Percentiles rank a stretch among this genome's conserved stretches.
Evolutionary conservation across 805 yeast genomes (phyloP).

Genomic region (Sugiyamaella smithiae): DNA sequence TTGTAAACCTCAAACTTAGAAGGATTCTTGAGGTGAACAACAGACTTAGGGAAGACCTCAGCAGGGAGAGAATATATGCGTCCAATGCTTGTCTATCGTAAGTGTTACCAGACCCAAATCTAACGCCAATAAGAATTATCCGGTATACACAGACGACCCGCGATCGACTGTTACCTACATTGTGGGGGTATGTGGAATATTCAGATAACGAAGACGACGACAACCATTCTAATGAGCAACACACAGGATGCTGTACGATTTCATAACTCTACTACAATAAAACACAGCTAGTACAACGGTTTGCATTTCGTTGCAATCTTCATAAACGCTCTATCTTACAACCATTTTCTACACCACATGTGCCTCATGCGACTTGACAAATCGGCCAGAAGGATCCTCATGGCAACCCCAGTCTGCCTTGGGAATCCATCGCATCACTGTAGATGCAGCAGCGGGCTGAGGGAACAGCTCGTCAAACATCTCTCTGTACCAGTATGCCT

Average conservation of each 20-base stretch:
- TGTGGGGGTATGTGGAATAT: conserved; percentile 13
- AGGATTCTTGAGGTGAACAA: conserved; percentile 19
- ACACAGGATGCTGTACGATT: neutral
- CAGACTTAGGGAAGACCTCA: conserved; percentile 19
- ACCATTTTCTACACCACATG: conserved; percentile 11
- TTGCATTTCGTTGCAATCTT: no score
- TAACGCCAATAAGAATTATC: conserved; percentile 17
- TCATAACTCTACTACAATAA: neutral
- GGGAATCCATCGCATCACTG: conserved; percentile 99
- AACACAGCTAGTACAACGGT: no score
- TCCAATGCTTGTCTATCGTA: conserved; percentile 20
- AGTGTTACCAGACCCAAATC: neutral
- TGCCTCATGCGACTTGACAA: conserved; percentile 70
- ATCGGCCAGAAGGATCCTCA: conserved; percentile 98
- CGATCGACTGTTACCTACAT: conserved; percentile 16
- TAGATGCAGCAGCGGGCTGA: conserved; percentile 85
- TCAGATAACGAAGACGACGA: conserved; percentile 16
- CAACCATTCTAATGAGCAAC: conserved; percentile 2
- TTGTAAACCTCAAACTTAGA: conserved; percentile 15
- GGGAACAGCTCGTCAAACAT: conserved; percentile 94
- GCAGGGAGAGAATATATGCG: conserved; percentile 17
- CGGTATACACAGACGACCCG: conserved; percentile 11
- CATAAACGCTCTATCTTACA: neutral
- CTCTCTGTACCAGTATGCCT: conserved; percentile 98
- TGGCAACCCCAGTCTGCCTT: conserved; percentile 99